Base-by-base conservation (phyloP, 2,329 filamentous ascomycete species). In the Colletotrichum sp. region DNA sequence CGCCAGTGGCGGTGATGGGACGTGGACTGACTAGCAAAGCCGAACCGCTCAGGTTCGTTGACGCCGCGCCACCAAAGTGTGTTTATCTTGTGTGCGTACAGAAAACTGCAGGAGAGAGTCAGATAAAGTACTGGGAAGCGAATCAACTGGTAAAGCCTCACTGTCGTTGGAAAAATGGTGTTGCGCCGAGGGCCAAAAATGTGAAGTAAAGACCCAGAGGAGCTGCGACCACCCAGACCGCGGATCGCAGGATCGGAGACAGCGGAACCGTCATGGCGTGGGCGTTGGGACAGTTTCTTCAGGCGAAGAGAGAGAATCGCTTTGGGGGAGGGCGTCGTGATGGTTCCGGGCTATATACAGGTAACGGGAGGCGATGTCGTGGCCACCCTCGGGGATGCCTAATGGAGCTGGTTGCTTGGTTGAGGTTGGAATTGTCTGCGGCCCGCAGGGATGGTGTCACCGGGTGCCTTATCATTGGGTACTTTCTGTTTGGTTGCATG, bases 81-180 rank as follows among this genome's bases (percentile, higher is more conserved):
- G 77, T 95, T 93, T 78, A 98, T 83, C 77, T 94, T 94, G 84
- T 98, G 94, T 32, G 94, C 93, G 83, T 98, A 99, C 8, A 98
- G 84, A 28, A 94, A 93, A 81, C 96, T 97, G 79, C 5, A 24
- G n/a, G 15, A n/a, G 6, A 30, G 2, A 13, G 4, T 55, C 7
- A 76, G 26, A 13, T 5, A 30, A 15, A 24, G n/a, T 6, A 9
- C n/a, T 10, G 12, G 9, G 9, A 13, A 18, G 15, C 24, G 5
- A 7, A 30, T 13, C 7, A 30, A 30, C 2, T 56, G n/a, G 24
- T 6, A 15, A 34, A n/a, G 24, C 84, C 93, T 85, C 88, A 98
- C 96, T 96, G 92, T 86, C 94, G 89, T 83, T 98, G 96, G 68
- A 98, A 87, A 79, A 89, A 91, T 4, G 95, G 93, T 80, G 91